Evolutionary conservation across 2,329 filamentous ascomycete species (phyloP).

Genomic region (Chrysosphaeria jannelii): DNA sequence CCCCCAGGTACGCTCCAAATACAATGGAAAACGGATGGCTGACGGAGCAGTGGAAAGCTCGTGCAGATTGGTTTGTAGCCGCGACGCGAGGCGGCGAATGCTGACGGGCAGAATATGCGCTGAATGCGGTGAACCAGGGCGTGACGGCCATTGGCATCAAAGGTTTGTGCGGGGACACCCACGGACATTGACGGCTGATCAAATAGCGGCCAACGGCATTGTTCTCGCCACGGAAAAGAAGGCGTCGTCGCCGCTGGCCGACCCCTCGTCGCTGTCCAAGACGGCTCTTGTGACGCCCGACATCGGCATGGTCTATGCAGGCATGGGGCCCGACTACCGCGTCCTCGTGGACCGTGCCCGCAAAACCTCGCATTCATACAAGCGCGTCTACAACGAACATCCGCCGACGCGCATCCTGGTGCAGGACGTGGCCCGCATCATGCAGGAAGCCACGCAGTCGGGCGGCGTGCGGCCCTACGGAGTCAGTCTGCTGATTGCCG

Average conservation of each 20-base stretch:
- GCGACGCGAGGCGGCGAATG: not conserved
- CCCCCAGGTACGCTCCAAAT: slow-evolving; percentile 47
- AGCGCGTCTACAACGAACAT: slow-evolving; percentile 99
- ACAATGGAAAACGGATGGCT: not conserved
- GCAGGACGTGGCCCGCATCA: slow-evolving; percentile 87
- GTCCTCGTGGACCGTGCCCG: slow-evolving; percentile 92
- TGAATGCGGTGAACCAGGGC: slow-evolving; percentile 97
- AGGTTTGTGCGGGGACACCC: slow-evolving; percentile 40
- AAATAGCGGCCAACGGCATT: slow-evolving; percentile 85
- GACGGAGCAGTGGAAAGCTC: slow-evolving; percentile 55
- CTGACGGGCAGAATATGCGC: slow-evolving; percentile 53
- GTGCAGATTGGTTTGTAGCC: slow-evolving; percentile 54
- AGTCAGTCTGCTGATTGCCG: slow-evolving; percentile 80
- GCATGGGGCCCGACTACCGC: slow-evolving; percentile 96
- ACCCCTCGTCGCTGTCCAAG: slow-evolving; percentile 82
- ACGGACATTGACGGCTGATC: too few species aligned
- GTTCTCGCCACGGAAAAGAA: slow-evolving; percentile 99
- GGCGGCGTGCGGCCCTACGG: slow-evolving; percentile 93
- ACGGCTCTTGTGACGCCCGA: slow-evolving; percentile 94
- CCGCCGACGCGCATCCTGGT: slow-evolving; percentile 98
- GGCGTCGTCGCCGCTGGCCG: slow-evolving; percentile 88
- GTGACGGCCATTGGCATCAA: slow-evolving; percentile 97
- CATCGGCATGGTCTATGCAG: slow-evolving; percentile 98
- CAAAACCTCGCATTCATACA: slow-evolving; percentile 97
- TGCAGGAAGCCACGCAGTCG: slow-evolving; percentile 96